Base-by-base conservation (phyloP, 495 filamentous ascomycete genomes). In the Aspergillus avenaceus region DNA sequence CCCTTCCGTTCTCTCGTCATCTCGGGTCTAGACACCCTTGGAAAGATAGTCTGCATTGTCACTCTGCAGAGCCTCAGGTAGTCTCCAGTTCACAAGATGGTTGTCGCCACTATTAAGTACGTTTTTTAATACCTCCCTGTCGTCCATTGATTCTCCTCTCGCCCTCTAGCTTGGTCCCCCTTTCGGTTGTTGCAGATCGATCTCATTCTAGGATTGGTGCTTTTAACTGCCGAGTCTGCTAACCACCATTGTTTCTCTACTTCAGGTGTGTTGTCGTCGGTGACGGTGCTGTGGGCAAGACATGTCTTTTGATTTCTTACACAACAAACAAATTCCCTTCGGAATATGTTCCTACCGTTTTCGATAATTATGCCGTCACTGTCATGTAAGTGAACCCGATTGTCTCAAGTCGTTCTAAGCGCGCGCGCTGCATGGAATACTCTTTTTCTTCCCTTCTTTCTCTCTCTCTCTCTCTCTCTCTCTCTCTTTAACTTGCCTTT, bases 291-390 rank as follows among this genome's bases (percentile, higher is more conserved):
- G 93, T 98, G 51, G 93, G 93, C 60, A 98, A 98, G 80, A 98
- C 93, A 38, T 98, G 93, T 72, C 83, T 98, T 46, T 82, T 98
- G 64, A 98, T 98, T 75, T 95, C 89, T 60, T 98, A 98, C 74
- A 98, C 93, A 34, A 98, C 93, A 55, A 98, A 98, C 79, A 98
- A 98, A 60, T 98, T 98, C 74, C 93, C 93, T 8, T 96, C 91
- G 54, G 93, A 98, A 90, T 98, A 98, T 65, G 93, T 98, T 18
- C 93, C 93, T 19, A 98, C 93, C 18, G 93, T 98, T 26, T 98
- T 98, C 69, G 93, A 98, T 69, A 98, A 98, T 73, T 98, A 98
- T 84, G 93, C 93, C 14, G 93, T 98, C 63, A 98, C 93, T 37
- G 91, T 97, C 47, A 97, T 97, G 91, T 97, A 80, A 84, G 91